Evolutionary conservation across 179 eudicot species (phyloP).

Genomic region (Carnegiea gigantea): DNA sequence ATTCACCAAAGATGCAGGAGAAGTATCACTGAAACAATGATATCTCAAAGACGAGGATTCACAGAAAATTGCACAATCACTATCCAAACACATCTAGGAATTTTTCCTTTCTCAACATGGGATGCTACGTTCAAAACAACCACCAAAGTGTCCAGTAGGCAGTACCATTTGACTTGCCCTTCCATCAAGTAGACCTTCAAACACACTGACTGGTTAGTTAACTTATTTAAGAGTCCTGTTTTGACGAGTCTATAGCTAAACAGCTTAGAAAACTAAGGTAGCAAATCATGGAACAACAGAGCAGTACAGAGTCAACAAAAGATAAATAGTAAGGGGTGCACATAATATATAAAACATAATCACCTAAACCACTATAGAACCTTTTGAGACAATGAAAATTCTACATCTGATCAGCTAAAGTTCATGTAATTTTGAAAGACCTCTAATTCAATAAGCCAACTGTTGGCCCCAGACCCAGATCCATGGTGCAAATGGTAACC

Average conservation of each 20-base stretch:
- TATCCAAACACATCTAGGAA: background rate
- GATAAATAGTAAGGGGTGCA: background rate
- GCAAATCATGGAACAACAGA: background rate
- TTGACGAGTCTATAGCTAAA: background rate
- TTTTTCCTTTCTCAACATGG: background rate
- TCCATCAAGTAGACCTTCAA: background rate
- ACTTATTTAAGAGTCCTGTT: background rate
- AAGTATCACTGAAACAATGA: background rate
- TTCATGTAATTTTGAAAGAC: conserved; percentile 39
- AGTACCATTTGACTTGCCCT: background rate
- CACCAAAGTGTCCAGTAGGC: background rate
- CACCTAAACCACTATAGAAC: background rate
- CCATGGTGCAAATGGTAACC: conserved; percentile 86
- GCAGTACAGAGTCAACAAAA: background rate
- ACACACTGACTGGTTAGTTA: background rate
- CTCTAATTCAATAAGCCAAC: conserved; percentile 92
- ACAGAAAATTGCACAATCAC: background rate
- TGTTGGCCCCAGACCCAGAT: conserved; percentile 80
- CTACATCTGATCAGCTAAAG: background rate
- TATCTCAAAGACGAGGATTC: background rate
- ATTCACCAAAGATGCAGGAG: background rate
- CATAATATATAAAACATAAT: background rate
- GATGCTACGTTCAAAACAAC: background rate
- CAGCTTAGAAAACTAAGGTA: background rate
- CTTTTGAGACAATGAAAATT: background rate